Evolutionary conservation across 306 rosid species (phyloP).

Genomic region (Pyrus communis): DNA sequence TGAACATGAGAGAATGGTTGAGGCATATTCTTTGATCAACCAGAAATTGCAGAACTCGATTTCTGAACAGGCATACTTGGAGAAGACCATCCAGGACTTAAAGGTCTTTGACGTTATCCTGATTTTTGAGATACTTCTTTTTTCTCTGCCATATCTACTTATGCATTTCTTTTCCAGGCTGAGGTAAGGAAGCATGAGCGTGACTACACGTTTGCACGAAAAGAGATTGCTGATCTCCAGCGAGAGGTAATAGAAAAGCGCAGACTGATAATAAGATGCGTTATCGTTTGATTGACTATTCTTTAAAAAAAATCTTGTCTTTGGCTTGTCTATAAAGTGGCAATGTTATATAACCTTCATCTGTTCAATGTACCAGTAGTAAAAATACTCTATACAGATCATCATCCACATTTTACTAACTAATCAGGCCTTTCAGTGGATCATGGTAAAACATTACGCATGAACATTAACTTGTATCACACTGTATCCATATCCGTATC

Average conservation of each 20-base stretch:
- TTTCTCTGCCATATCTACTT: constrained; percentile 10
- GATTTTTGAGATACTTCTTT: not conserved
- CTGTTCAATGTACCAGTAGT: not conserved
- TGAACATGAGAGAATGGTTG: constrained; percentile 83
- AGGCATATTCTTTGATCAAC: constrained; percentile 71
- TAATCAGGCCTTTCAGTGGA: not conserved
- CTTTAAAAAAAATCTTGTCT: not conserved
- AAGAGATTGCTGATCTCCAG: constrained; percentile 72
- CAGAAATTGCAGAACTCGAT: constrained; percentile 63
- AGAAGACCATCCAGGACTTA: constrained; percentile 67
- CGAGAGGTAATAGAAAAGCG: constrained; percentile 56
- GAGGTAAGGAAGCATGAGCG: constrained; percentile 75
- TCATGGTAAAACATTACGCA: not conserved
- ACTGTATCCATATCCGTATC: not conserved
- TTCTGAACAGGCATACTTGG: constrained; percentile 48
- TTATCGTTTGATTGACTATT: not conserved
- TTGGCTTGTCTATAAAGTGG: not conserved
- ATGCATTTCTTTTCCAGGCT: constrained; percentile 41
- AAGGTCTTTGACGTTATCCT: constrained; percentile 38
- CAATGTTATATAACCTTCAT: not conserved
- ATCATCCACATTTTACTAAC: not conserved
- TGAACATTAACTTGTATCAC: not conserved
- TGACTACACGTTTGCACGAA: constrained; percentile 53
- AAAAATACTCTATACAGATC: not conserved
- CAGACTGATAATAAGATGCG: not conserved